Evolutionary conservation across 176 grass and related monocot genomes (phyloP).

Genomic region (Cocos nucifera): DNA sequence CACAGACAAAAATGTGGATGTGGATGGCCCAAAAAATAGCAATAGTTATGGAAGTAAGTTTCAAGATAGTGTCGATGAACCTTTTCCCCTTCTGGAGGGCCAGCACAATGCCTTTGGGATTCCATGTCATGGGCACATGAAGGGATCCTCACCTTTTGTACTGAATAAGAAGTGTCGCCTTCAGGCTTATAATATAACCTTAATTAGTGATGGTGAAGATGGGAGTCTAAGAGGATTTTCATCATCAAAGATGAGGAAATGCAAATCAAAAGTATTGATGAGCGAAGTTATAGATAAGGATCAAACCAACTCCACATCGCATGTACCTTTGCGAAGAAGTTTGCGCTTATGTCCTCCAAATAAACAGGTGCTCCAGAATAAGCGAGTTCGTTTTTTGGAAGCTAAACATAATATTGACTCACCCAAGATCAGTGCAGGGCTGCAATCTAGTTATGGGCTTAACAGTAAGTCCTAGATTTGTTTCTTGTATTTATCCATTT

Average conservation of each 20-base stretch:
- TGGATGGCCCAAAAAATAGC: conserved; percentile 1
- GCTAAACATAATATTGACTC: conserved; percentile 28
- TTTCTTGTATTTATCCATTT: no score
- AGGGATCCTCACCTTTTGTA: conserved; percentile 17
- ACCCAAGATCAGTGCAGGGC: conserved; percentile 33
- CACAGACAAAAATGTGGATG: neutral
- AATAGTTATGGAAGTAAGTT: neutral
- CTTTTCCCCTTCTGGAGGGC: neutral
- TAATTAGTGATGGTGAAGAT: conserved; percentile 26
- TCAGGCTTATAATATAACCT: conserved; percentile 28
- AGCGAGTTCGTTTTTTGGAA: conserved; percentile 50
- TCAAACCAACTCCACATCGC: neutral
- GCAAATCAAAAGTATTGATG: neutral
- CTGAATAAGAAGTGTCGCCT: conserved; percentile 42
- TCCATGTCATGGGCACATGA: conserved; percentile 4
- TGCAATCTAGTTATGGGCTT: conserved; percentile 26
- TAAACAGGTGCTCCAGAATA: conserved; percentile 40
- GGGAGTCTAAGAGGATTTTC: conserved; percentile 28
- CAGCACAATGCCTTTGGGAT: conserved; percentile 1
- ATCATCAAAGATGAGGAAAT: neutral
- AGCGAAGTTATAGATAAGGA: neutral
- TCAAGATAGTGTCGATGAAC: neutral
- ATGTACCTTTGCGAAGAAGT: conserved; percentile 15
- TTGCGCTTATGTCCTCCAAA: conserved; percentile 11
- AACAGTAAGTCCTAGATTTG: conserved; percentile 35